Conservation (phyloP, 106 monocot species). For the Dioscorea alata region DNA sequence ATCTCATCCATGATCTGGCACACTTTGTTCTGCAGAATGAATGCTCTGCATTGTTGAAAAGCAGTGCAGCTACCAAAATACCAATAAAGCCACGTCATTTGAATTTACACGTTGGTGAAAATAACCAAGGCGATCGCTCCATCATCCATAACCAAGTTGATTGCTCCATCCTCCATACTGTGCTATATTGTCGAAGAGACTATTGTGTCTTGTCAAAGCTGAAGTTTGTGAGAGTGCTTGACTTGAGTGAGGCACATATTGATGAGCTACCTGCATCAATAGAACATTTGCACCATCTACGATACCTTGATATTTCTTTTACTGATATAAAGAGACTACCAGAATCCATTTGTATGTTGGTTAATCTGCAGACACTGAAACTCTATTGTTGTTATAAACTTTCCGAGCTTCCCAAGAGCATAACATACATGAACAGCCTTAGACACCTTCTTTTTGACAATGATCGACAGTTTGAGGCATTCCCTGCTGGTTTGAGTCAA, state of each 20-base stretch:
- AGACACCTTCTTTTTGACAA: slow-evolving; percentile 10
- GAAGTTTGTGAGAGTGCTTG: slow-evolving; percentile 12
- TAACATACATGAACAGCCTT: slow-evolving; percentile 8
- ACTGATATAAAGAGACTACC: slow-evolving; percentile 13
- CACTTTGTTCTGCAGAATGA: slow-evolving; percentile 15
- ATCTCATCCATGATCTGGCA: slow-evolving; percentile 26
- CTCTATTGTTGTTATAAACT: slow-evolving; percentile 7
- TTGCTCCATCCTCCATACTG: neutral
- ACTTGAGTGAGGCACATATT: slow-evolving; percentile 17
- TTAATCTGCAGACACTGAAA: slow-evolving; percentile 8
- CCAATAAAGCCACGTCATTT: neutral
- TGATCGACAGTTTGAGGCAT: slow-evolving; percentile 7
- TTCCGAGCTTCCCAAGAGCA: slow-evolving; percentile 4
- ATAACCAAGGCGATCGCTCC: neutral
- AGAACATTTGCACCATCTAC: neutral
- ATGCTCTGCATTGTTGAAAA: neutral
- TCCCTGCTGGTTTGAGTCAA: slow-evolving; percentile 13
- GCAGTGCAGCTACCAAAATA: neutral
- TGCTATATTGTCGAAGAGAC: neutral
- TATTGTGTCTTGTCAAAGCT: neutral
- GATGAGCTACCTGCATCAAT: slow-evolving; percentile 10
- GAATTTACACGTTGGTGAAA: slow-evolving; percentile 1
- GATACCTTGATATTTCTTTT: neutral
- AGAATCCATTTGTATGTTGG: slow-evolving; percentile 12
- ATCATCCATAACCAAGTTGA: neutral